A percentile compares a stretch with the other conserved stretches of the same genome.
Conservation (phyloP, 2,329 filamentous ascomycete species). For the Colletotrichum chlorophyti region DNA sequence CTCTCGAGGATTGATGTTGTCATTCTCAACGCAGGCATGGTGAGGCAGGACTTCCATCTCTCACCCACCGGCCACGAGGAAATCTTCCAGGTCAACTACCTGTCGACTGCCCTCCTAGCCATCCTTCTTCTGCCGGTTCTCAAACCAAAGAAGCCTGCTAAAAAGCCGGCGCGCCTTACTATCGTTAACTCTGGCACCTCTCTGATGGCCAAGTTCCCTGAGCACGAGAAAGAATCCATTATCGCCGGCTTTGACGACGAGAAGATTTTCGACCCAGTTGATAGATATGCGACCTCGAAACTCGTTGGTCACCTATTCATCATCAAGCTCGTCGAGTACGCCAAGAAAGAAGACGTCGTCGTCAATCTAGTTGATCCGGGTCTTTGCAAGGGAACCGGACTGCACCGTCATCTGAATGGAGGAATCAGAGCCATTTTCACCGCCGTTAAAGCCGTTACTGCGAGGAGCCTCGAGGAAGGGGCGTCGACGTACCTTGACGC, state of each 20-base stretch:
- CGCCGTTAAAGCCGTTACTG: slow-evolving; percentile 33
- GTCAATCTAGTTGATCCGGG: slow-evolving; percentile 56
- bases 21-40: slow-evolving; percentile 43
- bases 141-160: slow-evolving; percentile 32
- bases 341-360: slow-evolving; percentile 46
- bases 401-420: slow-evolving; percentile 39
- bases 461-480: slow-evolving; percentile 41
- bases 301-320: slow-evolving; percentile 42
- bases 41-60: slow-evolving; percentile 31
- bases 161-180: slow-evolving; percentile 34
- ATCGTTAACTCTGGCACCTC: slow-evolving; percentile 40
- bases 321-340: slow-evolving; percentile 42
- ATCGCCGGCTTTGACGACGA: slow-evolving; percentile 39
- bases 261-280: slow-evolving; percentile 27
- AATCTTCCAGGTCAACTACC: slow-evolving; percentile 58
- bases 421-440: neutral
- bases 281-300: slow-evolving; percentile 38
- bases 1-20: slow-evolving; percentile 47
- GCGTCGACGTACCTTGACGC: slow-evolving; percentile 55
- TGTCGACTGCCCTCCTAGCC: slow-evolving; percentile 55
- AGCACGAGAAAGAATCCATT: slow-evolving; percentile 30
- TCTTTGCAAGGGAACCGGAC: slow-evolving; percentile 46
- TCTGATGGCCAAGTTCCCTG: slow-evolving; percentile 33
- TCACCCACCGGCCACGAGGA: slow-evolving; percentile 45
- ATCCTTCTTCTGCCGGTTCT: slow-evolving; percentile 42